Evolutionary conservation across 2,329 filamentous ascomycete species (phyloP), one percentile per base, ranked within the genome.

Genomic region (Penicillium brevicompactum): DNA sequence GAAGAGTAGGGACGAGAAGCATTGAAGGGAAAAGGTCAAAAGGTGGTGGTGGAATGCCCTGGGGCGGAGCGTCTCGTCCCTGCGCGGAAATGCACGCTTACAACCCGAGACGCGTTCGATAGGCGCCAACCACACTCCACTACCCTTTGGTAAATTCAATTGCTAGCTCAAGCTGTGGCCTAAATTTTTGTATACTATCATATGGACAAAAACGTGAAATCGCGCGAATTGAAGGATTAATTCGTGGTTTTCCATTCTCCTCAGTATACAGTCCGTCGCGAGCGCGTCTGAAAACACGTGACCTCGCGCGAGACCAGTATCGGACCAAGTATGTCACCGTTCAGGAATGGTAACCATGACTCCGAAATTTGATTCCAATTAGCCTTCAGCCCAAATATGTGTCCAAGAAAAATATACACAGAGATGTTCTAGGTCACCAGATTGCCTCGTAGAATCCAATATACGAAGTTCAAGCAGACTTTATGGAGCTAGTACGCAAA

Each of bases 81-180:
- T 69, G 63, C 70, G 70, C 69, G 70, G 70, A 72, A 72, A 71
- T 70, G 70, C 70, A 73, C 70, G 70, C 69, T 71, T 72, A 68
- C 69, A 71, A 56, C 52, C 69, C 65, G 68, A 72, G 70, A 73
- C 70, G 70, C 70, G 70, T 73, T 73, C 70, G 63, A 70, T 71
- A 73, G 69, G 63, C 70, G 69, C 69, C 70, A 65, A 63, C 64
- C 61, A 71, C 67, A 59, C 66, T 71, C 67, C 70, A 72, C 68
- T 58, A 55, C 55, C 49, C 44, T 57, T 46, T 62, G 53, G 47
- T 59, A 46, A 40, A 38, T 52, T 40, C 30, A 60, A 55, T 51
- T 58, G 18, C 22, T 49, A 16, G 44, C 45, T 38, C 8, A n/a
- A 50, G 16, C 24, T 48, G 42, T 48, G 24, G 5, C 21, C 32